Evolutionary conservation across 1,284 basidiomycete genomes (phyloP).

Genomic region (Chiua sp.): DNA sequence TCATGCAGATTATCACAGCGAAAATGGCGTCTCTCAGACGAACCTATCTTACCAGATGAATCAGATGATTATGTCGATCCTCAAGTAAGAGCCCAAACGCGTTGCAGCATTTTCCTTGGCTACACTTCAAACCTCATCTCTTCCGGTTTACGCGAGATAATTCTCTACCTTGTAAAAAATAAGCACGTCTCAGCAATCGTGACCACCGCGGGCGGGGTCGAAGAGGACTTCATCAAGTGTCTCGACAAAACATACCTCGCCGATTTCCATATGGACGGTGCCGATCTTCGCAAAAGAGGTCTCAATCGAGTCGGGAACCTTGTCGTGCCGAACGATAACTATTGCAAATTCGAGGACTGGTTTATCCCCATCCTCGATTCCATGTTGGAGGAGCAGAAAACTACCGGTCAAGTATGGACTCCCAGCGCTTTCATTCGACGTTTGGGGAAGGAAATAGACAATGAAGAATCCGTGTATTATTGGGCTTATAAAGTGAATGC

Average conservation of each 20-base stretch:
- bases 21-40: slow-evolving; percentile 85
- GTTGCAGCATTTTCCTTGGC: slow-evolving; percentile 93
- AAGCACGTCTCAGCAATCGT: slow-evolving; percentile 91
- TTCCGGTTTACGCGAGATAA: slow-evolving; percentile 94
- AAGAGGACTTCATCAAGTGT: slow-evolving; percentile 99
- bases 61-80: slow-evolving; percentile 65
- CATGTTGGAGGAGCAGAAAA: slow-evolving; percentile 90
- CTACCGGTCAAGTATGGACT: slow-evolving; percentile 81
- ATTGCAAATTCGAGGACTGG: slow-evolving; percentile 99
- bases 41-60: slow-evolving; percentile 72
- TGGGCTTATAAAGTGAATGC: slow-evolving; percentile 96
- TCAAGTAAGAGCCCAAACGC: slow-evolving; percentile 66
- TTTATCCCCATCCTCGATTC: slow-evolving; percentile 91
- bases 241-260: slow-evolving; percentile 95
- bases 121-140: slow-evolving; percentile 99
- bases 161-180: slow-evolving; percentile 94
- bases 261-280: slow-evolving; percentile 93
- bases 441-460: slow-evolving; percentile 94
- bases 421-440: slow-evolving; percentile 94
- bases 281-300: slow-evolving; percentile 84
- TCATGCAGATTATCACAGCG: slow-evolving; percentile 50
- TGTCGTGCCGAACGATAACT: slow-evolving; percentile 98
- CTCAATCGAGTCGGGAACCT: slow-evolving; percentile 99
- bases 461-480: slow-evolving; percentile 97
- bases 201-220: slow-evolving; percentile 98